Evolutionary conservation across 2,329 filamentous ascomycete genomes (phyloP), one percentile per base, ranked within the genome.

Genomic region (Xylariaceae sp.): DNA sequence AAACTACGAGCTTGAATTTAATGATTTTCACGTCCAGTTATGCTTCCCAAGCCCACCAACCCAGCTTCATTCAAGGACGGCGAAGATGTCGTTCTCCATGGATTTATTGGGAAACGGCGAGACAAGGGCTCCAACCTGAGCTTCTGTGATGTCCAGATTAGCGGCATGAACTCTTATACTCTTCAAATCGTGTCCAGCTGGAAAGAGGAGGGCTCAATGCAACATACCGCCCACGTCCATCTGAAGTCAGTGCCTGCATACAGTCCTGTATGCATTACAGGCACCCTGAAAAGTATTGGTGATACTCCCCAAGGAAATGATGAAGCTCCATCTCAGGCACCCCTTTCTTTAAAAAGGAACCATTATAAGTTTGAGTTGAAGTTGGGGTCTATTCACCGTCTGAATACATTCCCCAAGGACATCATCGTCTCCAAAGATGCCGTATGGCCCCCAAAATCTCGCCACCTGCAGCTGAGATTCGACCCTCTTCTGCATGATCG

Each of bases 391-490:
- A 81, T 96, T 7, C 78, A 84, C 39, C 81, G 84, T 47, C 80
- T 97, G 3, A 94, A 94, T 65, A 76, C 82, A 0, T 91, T 96
- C 52, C 86, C 90, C 0, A 83, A 84, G 39, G 85, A 93, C 61
- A 86, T 96, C 54, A 87, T 95, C 57, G 85, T 96, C 60, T 90
- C 88, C 2, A 78, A 86, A 14, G 87, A 89, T 44, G 90, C 89
- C 2, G 81, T 87, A 0, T 96, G 95, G 68, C 82, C 89, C 0
- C 85, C 87, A 0, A 84, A 90, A 45, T 83, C 89, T 55, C 87
- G 95, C 19, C 91, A 98, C 73, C 76, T 97, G 16, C 92, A 98
- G 66, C 81, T 99, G 40, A 87, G 93, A 26, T 94, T 91, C 51
- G 87, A 92, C 53, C 72, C 76, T 6, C 75, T 82, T 17, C 78